These are phyloP conservation scores for Daldinia concentrica DNA, from an alignment of 495 filamentous ascomycete genomes.

Conservation along the genomic window DNA sequence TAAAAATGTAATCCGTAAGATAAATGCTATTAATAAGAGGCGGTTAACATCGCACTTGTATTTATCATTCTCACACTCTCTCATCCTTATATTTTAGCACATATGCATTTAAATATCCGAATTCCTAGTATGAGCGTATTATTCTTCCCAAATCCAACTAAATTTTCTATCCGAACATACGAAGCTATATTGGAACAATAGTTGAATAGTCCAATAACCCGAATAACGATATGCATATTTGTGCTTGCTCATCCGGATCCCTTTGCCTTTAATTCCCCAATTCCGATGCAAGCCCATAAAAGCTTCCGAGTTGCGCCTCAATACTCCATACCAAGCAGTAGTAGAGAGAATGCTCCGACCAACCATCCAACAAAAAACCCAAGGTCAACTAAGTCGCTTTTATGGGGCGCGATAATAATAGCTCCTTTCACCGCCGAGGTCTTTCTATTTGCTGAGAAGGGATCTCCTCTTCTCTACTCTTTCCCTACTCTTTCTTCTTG, in stretches of 20 bases:
- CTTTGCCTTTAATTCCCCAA: background rate
- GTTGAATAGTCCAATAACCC: background rate
- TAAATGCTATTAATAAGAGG: too few relatives aligned
- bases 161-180: background rate
- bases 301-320: slow-evolving; percentile 1
- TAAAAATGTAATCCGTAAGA: background rate
- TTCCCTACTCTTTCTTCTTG: background rate
- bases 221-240: background rate
- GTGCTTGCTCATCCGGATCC: background rate
- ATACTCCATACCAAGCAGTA: background rate
- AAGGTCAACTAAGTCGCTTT: slow-evolving; percentile 4
- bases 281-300: slow-evolving; percentile 3
- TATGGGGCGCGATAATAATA: background rate
- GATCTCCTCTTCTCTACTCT: background rate
- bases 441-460: background rate
- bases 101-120: background rate
- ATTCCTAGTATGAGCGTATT: background rate
- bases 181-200: background rate
- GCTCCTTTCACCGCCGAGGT: background rate
- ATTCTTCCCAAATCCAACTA: background rate
- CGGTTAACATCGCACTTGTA: background rate
- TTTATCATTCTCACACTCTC: background rate
- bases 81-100: too few relatives aligned
- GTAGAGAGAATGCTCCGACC: slow-evolving; percentile 3
- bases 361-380: background rate